Conservation (phyloP, 2,329 filamentous ascomycete genomes). For the Aspergillus intermedius region DNA sequence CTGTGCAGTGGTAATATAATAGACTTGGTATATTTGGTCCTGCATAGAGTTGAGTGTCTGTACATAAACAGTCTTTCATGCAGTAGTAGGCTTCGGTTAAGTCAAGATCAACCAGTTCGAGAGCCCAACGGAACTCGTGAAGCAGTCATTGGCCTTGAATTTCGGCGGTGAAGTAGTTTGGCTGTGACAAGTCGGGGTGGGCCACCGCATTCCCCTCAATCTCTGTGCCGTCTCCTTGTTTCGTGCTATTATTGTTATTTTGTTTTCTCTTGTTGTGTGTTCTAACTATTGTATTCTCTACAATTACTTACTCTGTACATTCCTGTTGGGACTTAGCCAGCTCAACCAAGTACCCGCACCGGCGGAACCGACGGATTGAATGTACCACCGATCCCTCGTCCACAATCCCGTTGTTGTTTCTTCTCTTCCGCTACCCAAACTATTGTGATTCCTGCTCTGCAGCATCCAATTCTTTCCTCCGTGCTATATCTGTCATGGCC, state of each 20-base stretch:
- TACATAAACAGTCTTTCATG: neutral
- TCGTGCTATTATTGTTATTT: neutral
- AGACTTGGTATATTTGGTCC: neutral
- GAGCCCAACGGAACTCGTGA: neutral
- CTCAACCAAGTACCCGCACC: neutral
- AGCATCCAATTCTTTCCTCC: too few species aligned
- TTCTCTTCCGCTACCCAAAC: too few species aligned
- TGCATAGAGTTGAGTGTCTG: neutral
- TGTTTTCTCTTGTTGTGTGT: neutral
- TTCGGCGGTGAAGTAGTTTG: conserved; percentile 1
- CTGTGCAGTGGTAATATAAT: neutral
- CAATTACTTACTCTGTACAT: neutral
- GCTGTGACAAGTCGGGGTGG: neutral
- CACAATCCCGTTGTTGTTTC: neutral
- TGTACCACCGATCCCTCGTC: neutral
- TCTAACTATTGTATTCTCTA: neutral
- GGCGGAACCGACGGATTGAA: conserved; percentile 1
- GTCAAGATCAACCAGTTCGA: neutral
- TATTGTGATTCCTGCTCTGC: too few species aligned
- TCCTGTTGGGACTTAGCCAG: neutral
- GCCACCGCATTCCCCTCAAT: neutral
- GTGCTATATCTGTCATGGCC: conserved; percentile 21
- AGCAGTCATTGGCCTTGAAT: neutral
- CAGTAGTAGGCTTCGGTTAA: neutral
- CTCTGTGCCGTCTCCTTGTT: neutral